A percentile compares a stretch with the other conserved stretches of the same genome.
These are phyloP conservation scores for Penicillium silybi DNA, from an alignment of 495 filamentous ascomycete species.

Conservation along the genomic window DNA sequence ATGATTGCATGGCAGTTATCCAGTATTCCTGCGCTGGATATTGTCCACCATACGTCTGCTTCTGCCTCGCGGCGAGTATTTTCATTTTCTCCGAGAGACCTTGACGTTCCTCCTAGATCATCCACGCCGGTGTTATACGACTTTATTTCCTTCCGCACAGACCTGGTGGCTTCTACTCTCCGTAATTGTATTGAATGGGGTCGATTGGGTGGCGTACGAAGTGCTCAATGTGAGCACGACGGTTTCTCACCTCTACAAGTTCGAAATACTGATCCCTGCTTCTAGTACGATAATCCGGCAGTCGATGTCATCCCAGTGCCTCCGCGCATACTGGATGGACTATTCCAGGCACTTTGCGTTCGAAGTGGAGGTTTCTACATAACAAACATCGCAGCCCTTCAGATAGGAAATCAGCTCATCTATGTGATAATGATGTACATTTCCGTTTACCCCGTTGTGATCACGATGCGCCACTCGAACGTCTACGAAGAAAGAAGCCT, in stretches of 20 bases:
- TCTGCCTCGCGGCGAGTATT: neutral
- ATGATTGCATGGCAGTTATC: neutral
- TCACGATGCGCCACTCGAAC: slow-evolving; percentile 81
- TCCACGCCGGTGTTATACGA: slow-evolving; percentile 82
- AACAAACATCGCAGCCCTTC: slow-evolving; percentile 64
- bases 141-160: slow-evolving; percentile 73
- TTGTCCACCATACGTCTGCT: neutral
- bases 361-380: slow-evolving; percentile 78
- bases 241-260: neutral
- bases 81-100: slow-evolving; percentile 61
- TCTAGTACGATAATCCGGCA: slow-evolving; percentile 10
- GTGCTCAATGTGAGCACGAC: slow-evolving; percentile 64
- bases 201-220: slow-evolving; percentile 80
- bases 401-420: slow-evolving; percentile 82
- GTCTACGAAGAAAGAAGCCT: slow-evolving; percentile 89
- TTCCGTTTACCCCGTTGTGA: slow-evolving; percentile 85
- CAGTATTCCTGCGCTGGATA: slow-evolving; percentile 3
- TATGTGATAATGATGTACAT: slow-evolving; percentile 98
- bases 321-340: slow-evolving; percentile 65
- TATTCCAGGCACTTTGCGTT: slow-evolving; percentile 79
- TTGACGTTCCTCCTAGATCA: slow-evolving; percentile 81
- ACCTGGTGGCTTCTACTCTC: slow-evolving; percentile 87
- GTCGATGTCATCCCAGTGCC: slow-evolving; percentile 56
- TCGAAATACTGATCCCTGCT: neutral
- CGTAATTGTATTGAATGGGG: slow-evolving; percentile 66